phyloP scores from a whole-genome alignment of 164 flowering plant genomes.

The Annona cherimola region DNA sequence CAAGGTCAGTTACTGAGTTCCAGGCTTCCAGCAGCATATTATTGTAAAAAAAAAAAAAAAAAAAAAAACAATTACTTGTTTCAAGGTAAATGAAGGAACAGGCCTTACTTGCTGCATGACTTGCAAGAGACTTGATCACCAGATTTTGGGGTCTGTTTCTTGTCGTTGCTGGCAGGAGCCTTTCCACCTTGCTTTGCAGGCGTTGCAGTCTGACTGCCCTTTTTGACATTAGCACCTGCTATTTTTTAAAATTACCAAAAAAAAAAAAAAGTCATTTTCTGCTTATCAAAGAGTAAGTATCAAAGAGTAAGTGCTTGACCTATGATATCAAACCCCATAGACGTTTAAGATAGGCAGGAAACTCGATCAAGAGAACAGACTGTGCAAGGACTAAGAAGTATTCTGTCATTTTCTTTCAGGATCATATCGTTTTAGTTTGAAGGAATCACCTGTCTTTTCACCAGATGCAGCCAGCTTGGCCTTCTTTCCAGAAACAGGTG shows the following conservation, averaged over 20 bases:
- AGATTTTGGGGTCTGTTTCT: constrained; percentile 49
- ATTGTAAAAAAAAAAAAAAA: not conserved
- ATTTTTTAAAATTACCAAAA: not conserved
- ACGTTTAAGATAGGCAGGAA: too few relatives aligned
- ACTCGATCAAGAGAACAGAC: too few relatives aligned
- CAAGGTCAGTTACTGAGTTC: too few relatives aligned
- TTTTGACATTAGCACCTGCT: constrained; percentile 46
- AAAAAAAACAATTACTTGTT: too few relatives aligned
- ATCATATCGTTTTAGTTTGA: not conserved
- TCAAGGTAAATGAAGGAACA: not conserved
- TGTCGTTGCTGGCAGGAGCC: constrained; percentile 30
- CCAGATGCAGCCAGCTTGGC: constrained; percentile 42
- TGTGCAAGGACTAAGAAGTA: too few relatives aligned
- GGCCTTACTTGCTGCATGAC: constrained; percentile 45
- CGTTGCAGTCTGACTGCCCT: constrained; percentile 53
- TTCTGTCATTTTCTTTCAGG: too few relatives aligned
- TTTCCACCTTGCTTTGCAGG: constrained; percentile 60
- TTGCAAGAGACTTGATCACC: constrained; percentile 40
- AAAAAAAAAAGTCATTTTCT: too few relatives aligned
- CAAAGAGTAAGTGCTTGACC: too few relatives aligned
- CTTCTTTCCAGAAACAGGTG: constrained; percentile 56
- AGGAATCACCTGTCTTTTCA: constrained; percentile 51
- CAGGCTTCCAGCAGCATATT: not conserved
- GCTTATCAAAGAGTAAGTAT: too few relatives aligned
- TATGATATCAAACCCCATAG: too few relatives aligned